A percentile compares a stretch with the other conserved stretches of the same genome.
Evolutionary conservation across 495 filamentous ascomycete species (phyloP).

Genomic region (Letharia columbiana): DNA sequence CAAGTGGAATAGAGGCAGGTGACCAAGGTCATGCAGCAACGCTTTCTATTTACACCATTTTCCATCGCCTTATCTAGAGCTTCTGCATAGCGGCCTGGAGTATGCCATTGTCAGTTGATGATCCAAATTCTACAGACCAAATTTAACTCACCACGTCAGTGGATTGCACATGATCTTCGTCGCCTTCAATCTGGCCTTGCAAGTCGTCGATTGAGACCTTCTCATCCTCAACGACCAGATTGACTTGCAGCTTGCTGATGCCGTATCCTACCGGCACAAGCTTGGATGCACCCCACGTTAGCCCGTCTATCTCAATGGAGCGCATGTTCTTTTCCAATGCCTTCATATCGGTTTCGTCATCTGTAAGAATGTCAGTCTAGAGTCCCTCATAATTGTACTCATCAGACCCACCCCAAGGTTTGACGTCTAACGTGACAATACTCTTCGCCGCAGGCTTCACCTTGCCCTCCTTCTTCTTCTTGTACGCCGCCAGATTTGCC

Average conservation of each 20-base stretch:
- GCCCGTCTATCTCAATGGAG: conserved; percentile 82
- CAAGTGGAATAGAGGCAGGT: neutral
- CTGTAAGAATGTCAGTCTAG: conserved; percentile 38
- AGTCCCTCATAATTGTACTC: neutral
- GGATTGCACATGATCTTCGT: conserved; percentile 97
- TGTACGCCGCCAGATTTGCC: conserved; percentile 85
- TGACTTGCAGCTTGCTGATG: conserved; percentile 99
- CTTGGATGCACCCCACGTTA: conserved; percentile 92
- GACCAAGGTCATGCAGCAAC: neutral
- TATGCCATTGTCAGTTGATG: conserved; percentile 16
- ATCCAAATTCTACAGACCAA: neutral
- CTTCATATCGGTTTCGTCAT: conserved; percentile 88
- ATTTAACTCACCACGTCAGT: conserved; percentile 63
- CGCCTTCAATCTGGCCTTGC: conserved; percentile 73
- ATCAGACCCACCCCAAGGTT: conserved; percentile 85
- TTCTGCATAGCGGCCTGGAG: conserved; percentile 76
- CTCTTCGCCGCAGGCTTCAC: conserved; percentile 89
- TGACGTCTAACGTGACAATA: conserved; percentile 88
- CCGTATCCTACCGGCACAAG: conserved; percentile 86
- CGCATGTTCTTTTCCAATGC: conserved; percentile 76
- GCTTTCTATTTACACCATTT: neutral
- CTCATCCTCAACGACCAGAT: conserved; percentile 92
- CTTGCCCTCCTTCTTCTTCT: conserved; percentile 93
- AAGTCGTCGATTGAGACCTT: conserved; percentile 86
- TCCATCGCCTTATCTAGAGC: conserved; percentile 48